These are phyloP conservation scores for Collybia mongolica DNA, from an alignment of 768 basidiomycete genomes.

Conservation along the genomic window DNA sequence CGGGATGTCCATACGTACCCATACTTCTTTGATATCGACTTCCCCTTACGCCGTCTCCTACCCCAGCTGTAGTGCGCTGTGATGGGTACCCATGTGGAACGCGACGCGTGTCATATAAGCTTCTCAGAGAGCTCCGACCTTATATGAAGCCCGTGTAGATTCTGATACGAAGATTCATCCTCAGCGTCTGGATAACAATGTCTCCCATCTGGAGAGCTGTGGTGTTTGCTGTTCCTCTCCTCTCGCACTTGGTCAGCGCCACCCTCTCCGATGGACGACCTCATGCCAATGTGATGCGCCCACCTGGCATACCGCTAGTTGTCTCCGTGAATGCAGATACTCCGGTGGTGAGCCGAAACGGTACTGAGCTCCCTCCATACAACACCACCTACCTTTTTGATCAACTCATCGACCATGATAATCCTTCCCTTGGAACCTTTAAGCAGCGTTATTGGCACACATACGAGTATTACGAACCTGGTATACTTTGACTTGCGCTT, in stretches of 20 bases:
- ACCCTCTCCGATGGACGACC: conserved; percentile 34
- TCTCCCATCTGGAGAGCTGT: conserved; percentile 17
- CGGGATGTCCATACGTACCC: neutral
- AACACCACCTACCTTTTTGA: conserved; percentile 54
- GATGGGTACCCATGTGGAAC: no score
- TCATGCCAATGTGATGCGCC: conserved; percentile 40
- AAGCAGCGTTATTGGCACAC: conserved; percentile 73
- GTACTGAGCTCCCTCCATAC: conserved; percentile 43
- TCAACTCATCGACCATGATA: conserved; percentile 53
- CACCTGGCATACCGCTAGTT: conserved; percentile 38
- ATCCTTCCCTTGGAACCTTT: conserved; percentile 72
- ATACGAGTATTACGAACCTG: conserved; percentile 61
- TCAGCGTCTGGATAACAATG: no score
- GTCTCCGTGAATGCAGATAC: conserved; percentile 18
- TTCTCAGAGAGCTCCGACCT: no score
- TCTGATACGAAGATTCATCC: no score
- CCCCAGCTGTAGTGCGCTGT: no score
- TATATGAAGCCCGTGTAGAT: no score
- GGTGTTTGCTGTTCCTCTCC: conserved; percentile 17
- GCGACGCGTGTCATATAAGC: no score
- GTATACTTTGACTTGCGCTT: neutral
- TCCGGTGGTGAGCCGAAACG: conserved; percentile 35
- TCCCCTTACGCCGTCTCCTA: no score
- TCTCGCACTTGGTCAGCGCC: conserved; percentile 20
- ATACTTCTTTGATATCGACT: no score